Base-by-base conservation (phyloP, 495 filamentous ascomycete genomes). In the Durotheca rogersii region DNA sequence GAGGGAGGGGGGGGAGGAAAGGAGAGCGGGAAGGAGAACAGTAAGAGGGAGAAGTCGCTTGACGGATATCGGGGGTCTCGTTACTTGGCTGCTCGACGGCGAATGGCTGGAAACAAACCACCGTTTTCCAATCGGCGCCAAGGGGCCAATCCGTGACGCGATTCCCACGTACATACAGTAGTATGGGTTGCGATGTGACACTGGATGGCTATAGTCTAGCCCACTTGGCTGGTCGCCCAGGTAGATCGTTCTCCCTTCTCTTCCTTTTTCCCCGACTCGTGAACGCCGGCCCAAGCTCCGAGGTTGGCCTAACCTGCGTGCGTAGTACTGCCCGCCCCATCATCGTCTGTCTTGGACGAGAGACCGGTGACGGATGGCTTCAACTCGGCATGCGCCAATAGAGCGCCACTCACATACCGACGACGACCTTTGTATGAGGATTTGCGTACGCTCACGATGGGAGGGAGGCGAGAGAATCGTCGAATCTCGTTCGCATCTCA, bases 151-250 rank as follows among this genome's bases (percentile, higher is more conserved):
- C 36, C 45, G 56, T 54, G 50, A 59, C 46, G 50, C 49, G 56
- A 59, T 54, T 53, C 50, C n/a, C 33, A 51, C 50, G 34, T 33
- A 41, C 56, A 54, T 47, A 59, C 45, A 54, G 50, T 54, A 54
- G 56, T 47, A 41, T 50, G 46, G 25, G 40, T 51, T 49, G 41
- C 42, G 43, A 53, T 58, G 55, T 36, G 49, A 58, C 55, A 43
- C 41, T 50, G 35, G 17, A 36, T 45, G 55, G 44, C 49, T 45
- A 27, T 58, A 55, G 52, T 48, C 45, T 49, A 34, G 9, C 23
- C n/a, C n/a, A n/a, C n/a, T n/a, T n/a, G n/a, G n/a, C n/a, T n/a
- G n/a, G n/a, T n/a, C n/a, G n/a, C n/a, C n/a, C n/a, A 9, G 23
- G 4, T 27, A 27, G 4, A 27, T 9, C 9, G 9, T 27, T 4